Conservation (phyloP, 208 protist genomes). For the Phytomonas sp. region DNA sequence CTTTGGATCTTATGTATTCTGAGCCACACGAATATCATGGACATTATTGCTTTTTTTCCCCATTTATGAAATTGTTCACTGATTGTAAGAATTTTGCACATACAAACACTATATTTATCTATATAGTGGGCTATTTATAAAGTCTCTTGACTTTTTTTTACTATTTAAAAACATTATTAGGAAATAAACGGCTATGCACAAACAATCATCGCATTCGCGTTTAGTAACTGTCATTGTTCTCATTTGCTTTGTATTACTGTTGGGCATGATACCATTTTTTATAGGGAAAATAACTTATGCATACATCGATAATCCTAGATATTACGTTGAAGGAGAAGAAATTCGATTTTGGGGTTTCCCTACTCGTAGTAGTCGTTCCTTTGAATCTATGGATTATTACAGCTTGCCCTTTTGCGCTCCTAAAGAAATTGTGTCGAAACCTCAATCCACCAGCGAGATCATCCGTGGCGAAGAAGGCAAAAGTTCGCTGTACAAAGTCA, state of each 20-base stretch:
- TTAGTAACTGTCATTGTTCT: not conserved
- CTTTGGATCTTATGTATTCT: not conserved
- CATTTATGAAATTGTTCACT: not conserved
- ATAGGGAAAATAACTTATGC: conserved; percentile 1
- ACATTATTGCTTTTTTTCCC: not conserved
- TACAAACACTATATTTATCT: not conserved
- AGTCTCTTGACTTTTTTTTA: not conserved
- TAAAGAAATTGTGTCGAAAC: conserved; percentile 18
- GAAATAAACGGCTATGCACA: not conserved
- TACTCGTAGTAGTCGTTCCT: conserved; percentile 26
- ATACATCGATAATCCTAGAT: conserved; percentile 20
- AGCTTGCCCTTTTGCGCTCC: conserved; percentile 57
- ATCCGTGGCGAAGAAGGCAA: conserved; percentile 73
- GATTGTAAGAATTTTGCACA: not conserved
- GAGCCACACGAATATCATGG: not conserved
- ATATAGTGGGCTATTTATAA: not conserved
- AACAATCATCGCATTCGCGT: not conserved
- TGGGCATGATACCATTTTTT: not conserved
- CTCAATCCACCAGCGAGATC: conserved; percentile 59
- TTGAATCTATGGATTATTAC: conserved; percentile 39
- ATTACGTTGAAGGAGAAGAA: conserved; percentile 32
- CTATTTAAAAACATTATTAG: not conserved
- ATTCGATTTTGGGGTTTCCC: conserved; percentile 63
- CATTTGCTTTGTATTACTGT: not conserved
- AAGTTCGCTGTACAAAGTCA: conserved; percentile 61